phyloP scores from a whole-genome alignment of 2,329 filamentous ascomycete species.

The Myriosclerotinia scirpicola region DNA sequence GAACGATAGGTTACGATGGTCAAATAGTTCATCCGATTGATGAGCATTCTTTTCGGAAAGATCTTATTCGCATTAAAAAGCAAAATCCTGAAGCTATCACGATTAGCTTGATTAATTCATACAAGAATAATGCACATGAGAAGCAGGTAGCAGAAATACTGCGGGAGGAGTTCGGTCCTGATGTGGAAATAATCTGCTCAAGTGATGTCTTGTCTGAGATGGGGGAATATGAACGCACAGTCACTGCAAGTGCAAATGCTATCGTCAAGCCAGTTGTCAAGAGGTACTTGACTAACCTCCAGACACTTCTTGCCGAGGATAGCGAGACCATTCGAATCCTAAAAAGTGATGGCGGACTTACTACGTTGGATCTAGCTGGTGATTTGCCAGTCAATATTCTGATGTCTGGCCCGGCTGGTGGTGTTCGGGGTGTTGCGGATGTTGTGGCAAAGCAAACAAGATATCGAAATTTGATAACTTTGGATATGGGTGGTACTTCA shows the following conservation, averaged over 20 bases:
- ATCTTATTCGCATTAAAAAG: background rate
- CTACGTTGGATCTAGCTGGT: constrained; percentile 8
- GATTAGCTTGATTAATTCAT: constrained; percentile 11
- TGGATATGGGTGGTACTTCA: constrained; percentile 17
- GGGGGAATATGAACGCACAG: constrained; percentile 15
- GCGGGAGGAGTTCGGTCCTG: background rate
- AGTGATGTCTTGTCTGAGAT: constrained; percentile 16
- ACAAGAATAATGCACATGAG: constrained; percentile 13
- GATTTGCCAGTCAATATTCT: constrained; percentile 7
- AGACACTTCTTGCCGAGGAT: constrained; percentile 10
- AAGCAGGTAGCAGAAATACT: constrained; percentile 3
- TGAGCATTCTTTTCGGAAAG: background rate
- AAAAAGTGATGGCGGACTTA: constrained; percentile 22
- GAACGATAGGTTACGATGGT: background rate
- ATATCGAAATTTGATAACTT: constrained; percentile 15
- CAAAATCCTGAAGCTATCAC: constrained; percentile 13
- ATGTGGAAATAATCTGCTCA: constrained; percentile 16
- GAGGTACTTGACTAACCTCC: constrained; percentile 13
- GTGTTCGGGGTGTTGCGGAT: constrained; percentile 7
- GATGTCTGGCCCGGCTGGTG: constrained; percentile 15
- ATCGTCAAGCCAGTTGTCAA: constrained; percentile 11
- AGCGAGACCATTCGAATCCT: constrained; percentile 17
- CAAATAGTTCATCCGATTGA: background rate
- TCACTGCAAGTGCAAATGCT: constrained; percentile 13
- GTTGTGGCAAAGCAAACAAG: constrained; percentile 12